Evolutionary conservation across 495 filamentous ascomycete species (phyloP).

Genomic region (Penicillium nucicola): DNA sequence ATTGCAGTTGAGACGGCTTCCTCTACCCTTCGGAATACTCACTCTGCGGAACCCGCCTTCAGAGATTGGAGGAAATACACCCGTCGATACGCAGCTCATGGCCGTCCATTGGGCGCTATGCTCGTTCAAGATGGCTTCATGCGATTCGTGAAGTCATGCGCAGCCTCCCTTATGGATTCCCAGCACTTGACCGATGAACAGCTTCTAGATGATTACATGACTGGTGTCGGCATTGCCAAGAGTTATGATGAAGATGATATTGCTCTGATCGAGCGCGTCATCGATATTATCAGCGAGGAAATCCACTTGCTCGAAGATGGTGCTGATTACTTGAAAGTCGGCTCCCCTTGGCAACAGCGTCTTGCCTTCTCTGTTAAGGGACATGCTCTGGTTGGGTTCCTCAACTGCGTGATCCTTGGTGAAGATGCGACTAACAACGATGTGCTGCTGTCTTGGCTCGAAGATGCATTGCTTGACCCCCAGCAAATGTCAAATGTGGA

Average conservation of each 20-base stretch:
- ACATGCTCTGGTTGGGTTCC: constrained; percentile 72
- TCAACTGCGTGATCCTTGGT: constrained; percentile 77
- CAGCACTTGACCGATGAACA: constrained; percentile 57
- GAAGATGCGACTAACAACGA: constrained; percentile 78
- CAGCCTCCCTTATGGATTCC: constrained; percentile 64
- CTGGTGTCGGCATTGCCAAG: constrained; percentile 44
- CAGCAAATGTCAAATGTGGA: constrained; percentile 75
- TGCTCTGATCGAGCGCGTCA: constrained; percentile 61
- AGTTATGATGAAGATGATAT: constrained; percentile 40
- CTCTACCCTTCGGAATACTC: constrained; percentile 73
- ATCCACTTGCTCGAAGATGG: constrained; percentile 85
- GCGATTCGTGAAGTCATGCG: constrained; percentile 74
- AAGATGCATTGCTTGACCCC: constrained; percentile 70
- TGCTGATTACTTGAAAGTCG: constrained; percentile 81
- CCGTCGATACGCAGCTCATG: constrained; percentile 74
- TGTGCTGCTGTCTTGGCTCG: constrained; percentile 81
- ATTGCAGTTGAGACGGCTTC: constrained; percentile 81
- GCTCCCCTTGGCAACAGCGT: constrained; percentile 81
- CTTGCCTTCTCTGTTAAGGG: constrained; percentile 85
- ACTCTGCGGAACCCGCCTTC: constrained; percentile 44
- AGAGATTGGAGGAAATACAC: constrained; percentile 79
- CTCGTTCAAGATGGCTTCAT: constrained; percentile 82
- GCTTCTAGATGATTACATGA: constrained; percentile 75
- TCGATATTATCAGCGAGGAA: constrained; percentile 72
- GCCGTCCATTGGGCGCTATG: constrained; percentile 87